Evolutionary conservation across 176 grass and related monocot species (phyloP).

Genomic region (Cymbopogon citratus): DNA sequence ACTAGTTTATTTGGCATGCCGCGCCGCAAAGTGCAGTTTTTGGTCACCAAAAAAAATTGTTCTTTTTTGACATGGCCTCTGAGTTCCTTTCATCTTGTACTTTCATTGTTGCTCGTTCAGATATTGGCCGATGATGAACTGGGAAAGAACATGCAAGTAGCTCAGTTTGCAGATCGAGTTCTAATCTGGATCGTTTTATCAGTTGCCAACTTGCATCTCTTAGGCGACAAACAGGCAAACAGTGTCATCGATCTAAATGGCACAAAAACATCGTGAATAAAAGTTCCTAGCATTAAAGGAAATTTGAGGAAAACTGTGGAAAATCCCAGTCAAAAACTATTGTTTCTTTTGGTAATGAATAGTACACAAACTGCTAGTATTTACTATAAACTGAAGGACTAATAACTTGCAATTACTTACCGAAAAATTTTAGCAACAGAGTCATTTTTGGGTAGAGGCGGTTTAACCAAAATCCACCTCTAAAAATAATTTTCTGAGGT

Average conservation of each 20-base stretch:
- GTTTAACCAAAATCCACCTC: too few relatives aligned
- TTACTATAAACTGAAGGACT: too few relatives aligned
- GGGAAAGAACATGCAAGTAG: neutral
- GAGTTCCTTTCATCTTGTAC: neutral
- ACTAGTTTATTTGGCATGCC: neutral
- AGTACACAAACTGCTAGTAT: too few relatives aligned
- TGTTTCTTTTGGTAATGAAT: too few relatives aligned
- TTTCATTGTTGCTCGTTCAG: neutral
- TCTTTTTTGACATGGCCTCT: neutral
- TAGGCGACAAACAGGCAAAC: neutral
- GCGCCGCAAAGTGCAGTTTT: constrained; percentile 8
- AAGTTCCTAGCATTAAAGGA: too few relatives aligned
- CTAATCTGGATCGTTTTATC: too few relatives aligned
- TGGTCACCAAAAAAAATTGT: neutral
- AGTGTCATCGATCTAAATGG: neutral
- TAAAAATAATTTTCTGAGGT: too few relatives aligned
- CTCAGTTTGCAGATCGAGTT: neutral
- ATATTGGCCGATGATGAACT: neutral
- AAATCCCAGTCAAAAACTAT: too few relatives aligned
- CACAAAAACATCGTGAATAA: neutral
- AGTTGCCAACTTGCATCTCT: neutral
- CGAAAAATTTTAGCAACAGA: too few relatives aligned
- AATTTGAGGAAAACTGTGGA: too few relatives aligned
- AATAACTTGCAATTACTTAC: too few relatives aligned
- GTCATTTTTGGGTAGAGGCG: too few relatives aligned